Base-by-base conservation (phyloP, 2,329 filamentous ascomycete species). In the Gaeumannomyces sp. region DNA sequence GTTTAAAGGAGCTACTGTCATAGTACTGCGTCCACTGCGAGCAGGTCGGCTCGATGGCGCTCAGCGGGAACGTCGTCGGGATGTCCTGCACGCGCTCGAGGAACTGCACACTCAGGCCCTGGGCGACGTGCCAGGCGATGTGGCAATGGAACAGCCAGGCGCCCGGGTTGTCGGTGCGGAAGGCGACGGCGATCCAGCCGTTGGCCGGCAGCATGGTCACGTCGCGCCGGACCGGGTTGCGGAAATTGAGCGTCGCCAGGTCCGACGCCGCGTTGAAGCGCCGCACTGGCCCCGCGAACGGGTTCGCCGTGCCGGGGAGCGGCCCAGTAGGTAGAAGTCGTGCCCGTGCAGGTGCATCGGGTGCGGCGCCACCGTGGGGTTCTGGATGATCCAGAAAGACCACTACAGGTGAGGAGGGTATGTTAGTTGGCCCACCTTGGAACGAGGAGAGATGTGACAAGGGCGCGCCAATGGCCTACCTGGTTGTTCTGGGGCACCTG, bases 101-200 rank as follows among this genome's bases (percentile, higher is more conserved):
- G 68, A 84, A 83, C 71, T 83, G 82, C 59, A 83, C 70, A 6
- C 76, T 80, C 4, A 84, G 75, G 59, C 80, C 81, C 66, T 77
- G 75, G 38, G 71, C 73, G 16, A 80, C 74, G 69, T 84, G 82
- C 80, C 77, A 81, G 27, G 77, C 77, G 68, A 81, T 80, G 68
- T 81, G 78, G 71, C 78, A 80, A 68, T 80, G 78, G 70, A 80
- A 72, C 61, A 79, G 68, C 78, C 79, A 81, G 19, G 75, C 70
- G 58, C 81, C 81, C 0, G 81, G 81, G 66, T 83, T 83, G 69
- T 84, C 77, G 0, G 77, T 73, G 64, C 73, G 69, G 70, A 81
- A 83, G 0, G 77, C 80, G 19, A 83, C 72, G 11, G 78, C 75
- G 8, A 83, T 64, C 71, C 79, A 80, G 0, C 80, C 81, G 4